Evolutionary conservation across 352 stramenopile species (phyloP).

Genomic region (Phytophthora megakarya): DNA sequence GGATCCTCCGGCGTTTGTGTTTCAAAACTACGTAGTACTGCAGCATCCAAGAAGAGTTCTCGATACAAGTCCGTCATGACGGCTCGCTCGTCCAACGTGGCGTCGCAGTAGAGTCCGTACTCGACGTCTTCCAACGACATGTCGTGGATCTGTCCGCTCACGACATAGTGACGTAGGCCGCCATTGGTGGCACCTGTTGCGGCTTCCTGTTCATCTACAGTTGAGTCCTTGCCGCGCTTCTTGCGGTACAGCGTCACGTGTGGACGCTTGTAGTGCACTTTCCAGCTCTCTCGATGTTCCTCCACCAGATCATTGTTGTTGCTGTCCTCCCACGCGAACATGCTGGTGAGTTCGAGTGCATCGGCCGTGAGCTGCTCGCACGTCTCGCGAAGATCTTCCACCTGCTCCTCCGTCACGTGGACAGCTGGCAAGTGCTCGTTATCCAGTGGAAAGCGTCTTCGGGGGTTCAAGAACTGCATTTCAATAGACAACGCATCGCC

Average conservation of each 20-base stretch:
- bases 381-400: slow-evolving; percentile 47
- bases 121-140: slow-evolving; percentile 56
- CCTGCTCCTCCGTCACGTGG: slow-evolving; percentile 41
- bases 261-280: slow-evolving; percentile 53
- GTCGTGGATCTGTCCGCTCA: slow-evolving; percentile 52
- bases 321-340: slow-evolving; percentile 63
- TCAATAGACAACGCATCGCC: slow-evolving; percentile 68
- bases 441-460: slow-evolving; percentile 59
- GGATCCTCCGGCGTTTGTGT: slow-evolving; percentile 40
- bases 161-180: slow-evolving; percentile 45
- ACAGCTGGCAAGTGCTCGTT: slow-evolving; percentile 60
- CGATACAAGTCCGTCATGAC: slow-evolving; percentile 53
- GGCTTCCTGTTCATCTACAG: slow-evolving; percentile 22
- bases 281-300: slow-evolving; percentile 50
- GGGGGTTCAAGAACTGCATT: slow-evolving; percentile 60
- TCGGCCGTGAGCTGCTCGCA: slow-evolving; percentile 54
- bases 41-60: slow-evolving; percentile 50
- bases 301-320: slow-evolving; percentile 44
- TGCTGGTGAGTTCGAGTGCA: slow-evolving; percentile 52
- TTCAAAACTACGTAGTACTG: slow-evolving; percentile 46
- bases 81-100: slow-evolving; percentile 49
- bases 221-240: slow-evolving; percentile 33
- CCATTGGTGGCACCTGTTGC: slow-evolving; percentile 22
- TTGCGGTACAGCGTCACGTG: slow-evolving; percentile 63
- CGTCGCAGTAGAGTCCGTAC: slow-evolving; percentile 56